Evolutionary conservation across 345 rosid genomes (phyloP).

Genomic region (Salix exigua): DNA sequence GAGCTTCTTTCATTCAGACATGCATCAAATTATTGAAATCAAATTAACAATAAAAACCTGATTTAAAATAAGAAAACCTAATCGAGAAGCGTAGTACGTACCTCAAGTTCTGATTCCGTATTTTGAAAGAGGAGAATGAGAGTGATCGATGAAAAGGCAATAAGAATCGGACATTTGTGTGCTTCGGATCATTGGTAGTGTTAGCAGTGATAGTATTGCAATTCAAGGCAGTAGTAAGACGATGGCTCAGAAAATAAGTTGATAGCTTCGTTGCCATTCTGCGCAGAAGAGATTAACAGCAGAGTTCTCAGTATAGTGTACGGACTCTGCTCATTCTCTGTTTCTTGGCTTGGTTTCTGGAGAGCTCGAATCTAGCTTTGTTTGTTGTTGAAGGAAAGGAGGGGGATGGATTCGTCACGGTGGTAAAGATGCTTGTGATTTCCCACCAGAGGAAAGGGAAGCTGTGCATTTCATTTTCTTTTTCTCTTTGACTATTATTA

Average conservation of each 20-base stretch:
- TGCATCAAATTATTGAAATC: neutral
- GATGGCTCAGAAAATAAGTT: slow-evolving; percentile 42
- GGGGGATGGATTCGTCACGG: no score
- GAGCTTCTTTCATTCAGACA: slow-evolving; percentile 27
- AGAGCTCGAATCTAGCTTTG: no score
- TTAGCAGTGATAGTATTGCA: neutral
- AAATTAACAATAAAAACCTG: no score
- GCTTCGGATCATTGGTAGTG: neutral
- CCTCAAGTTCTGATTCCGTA: slow-evolving; percentile 65
- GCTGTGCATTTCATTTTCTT: neutral
- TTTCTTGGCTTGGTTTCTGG: no score
- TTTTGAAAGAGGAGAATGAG: slow-evolving; percentile 69
- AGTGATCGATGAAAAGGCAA: slow-evolving; percentile 40
- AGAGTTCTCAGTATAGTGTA: no score
- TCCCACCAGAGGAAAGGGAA: no score
- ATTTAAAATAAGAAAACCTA: no score
- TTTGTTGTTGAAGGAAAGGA: no score
- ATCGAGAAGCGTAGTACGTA: neutral
- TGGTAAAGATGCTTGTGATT: no score
- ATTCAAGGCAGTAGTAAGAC: slow-evolving; percentile 32
- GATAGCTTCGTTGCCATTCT: slow-evolving; percentile 60
- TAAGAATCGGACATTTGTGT: slow-evolving; percentile 28
- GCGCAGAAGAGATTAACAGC: no score
- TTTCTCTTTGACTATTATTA: neutral
- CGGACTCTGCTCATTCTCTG: no score